A percentile compares a stretch with the other conserved stretches of the same genome.
These are phyloP conservation scores for Diaporthe nobilis DNA, from an alignment of 2,329 filamentous ascomycete genomes.

Conservation along the genomic window DNA sequence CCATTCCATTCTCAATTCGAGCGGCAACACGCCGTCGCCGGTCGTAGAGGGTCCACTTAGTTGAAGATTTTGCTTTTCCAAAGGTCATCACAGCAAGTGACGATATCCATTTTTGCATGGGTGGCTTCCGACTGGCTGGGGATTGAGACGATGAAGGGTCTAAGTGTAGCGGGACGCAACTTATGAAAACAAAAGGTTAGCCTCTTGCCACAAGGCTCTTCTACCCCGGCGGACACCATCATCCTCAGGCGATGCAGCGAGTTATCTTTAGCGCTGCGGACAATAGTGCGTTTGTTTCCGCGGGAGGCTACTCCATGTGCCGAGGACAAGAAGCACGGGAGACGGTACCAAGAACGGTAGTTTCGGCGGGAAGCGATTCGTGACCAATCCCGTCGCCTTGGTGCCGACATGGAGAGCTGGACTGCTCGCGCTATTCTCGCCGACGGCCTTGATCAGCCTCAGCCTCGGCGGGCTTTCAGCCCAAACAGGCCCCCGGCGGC, in stretches of 20 bases:
- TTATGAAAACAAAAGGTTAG: background rate
- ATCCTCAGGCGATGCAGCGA: background rate
- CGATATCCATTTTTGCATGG: background rate
- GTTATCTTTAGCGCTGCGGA: background rate
- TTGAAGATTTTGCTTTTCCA: background rate
- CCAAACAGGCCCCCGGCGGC: conserved; percentile 16
- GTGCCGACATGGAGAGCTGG: conserved; percentile 2
- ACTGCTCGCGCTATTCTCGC: background rate
- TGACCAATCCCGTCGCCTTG: background rate
- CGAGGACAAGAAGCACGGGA: background rate
- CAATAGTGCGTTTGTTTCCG: conserved; percentile 7
- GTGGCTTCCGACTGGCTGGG: conserved; percentile 17
- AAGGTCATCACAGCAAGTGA: background rate
- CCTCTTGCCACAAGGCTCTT: background rate
- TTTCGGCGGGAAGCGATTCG: background rate
- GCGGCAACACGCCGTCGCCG: background rate
- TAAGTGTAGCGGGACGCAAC: background rate
- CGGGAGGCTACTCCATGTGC: conserved; percentile 2
- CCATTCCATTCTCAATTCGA: background rate
- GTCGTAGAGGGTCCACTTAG: background rate
- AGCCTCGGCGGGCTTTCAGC: conserved; percentile 8
- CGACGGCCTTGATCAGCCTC: background rate
- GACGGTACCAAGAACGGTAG: background rate
- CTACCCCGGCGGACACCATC: background rate
- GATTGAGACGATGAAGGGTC: background rate